These are phyloP conservation scores for Cercospora sesami DNA, from an alignment of 2,329 filamentous ascomycete genomes.

Conservation along the genomic window DNA sequence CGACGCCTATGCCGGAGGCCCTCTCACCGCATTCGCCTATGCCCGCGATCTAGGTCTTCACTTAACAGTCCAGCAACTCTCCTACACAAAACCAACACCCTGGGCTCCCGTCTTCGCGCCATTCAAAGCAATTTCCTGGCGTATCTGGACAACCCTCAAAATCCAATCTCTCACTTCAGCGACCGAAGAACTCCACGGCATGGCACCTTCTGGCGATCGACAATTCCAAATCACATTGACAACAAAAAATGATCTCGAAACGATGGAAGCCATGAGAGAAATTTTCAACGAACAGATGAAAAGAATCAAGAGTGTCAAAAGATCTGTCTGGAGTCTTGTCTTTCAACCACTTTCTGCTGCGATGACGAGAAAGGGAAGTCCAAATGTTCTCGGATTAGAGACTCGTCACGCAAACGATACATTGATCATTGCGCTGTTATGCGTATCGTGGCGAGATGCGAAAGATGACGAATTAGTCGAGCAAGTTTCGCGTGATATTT, in stretches of 20 bases:
- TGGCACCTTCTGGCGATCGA: background rate
- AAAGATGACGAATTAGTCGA: conserved; percentile 1
- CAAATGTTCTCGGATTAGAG: background rate
- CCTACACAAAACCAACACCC: background rate
- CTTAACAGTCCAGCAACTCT: background rate
- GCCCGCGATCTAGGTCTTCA: background rate
- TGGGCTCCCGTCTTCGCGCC: background rate
- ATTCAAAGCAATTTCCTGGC: background rate
- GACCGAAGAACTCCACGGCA: background rate
- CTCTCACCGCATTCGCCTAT: background rate
- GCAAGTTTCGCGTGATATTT: conserved; percentile 5
- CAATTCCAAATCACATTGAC: background rate
- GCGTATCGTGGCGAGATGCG: background rate
- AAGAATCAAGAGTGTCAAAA: background rate
- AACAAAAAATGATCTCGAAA: background rate
- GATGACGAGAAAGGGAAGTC: background rate
- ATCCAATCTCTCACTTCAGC: background rate
- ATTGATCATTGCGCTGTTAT: background rate
- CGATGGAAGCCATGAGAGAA: background rate
- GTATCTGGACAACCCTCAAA: background rate
- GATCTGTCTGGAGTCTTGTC: background rate
- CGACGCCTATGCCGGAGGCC: background rate
- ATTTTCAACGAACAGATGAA: background rate
- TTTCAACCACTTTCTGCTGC: background rate
- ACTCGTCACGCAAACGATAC: background rate